Base-by-base conservation (phyloP, 768 basidiomycete genomes). In the Cystoderma amianthinum region DNA sequence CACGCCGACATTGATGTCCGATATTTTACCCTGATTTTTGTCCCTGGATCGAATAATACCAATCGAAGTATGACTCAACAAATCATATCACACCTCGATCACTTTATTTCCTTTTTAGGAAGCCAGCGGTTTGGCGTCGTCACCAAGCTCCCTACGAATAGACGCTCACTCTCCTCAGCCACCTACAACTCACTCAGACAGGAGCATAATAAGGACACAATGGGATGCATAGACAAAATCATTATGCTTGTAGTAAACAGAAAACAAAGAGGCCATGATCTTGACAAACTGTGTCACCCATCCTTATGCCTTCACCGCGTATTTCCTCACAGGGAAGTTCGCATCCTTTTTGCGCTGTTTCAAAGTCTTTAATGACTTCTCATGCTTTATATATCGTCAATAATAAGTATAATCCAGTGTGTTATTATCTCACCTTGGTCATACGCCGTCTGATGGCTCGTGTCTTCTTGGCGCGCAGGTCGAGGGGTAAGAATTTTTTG, bases 391-490 rank as follows among this genome's bases (percentile, higher is more conserved):
- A 4, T 28, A 17, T 21, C 30, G 32, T 5, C 24, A 33, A 15
- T 7, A 38, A 19, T 32, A 12, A 5, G n/a, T 25, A 25, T 11
- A 24, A 32, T 22, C 41, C 5, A 9, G 59, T 80, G 43, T n/a
- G n/a, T n/a, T n/a, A n/a, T n/a, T n/a, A n/a, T n/a, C n/a, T n/a
- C 46, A 90, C 91, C 73, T 85, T 83, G 53, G 91, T 92, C 69
- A 99, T 67, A 62, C 92, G 80, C 69, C 94, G 78, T 62, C 96
- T 82, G 75, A 99, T 97, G 32, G 96, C 96, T 54, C 96, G 86
- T 48, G 96, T 99, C 83, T 85, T 94, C 85, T 98, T 99, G 50
- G 81, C 65, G 51, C 96, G 89, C 60, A 99, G 85, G 75, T 99
- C 96, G 52, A 98, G 91, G 48, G 96, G 96, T 50, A 89, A 72